phyloP scores from a whole-genome alignment of 2,329 filamentous ascomycete genomes.

The Colletotrichum falcatum region DNA sequence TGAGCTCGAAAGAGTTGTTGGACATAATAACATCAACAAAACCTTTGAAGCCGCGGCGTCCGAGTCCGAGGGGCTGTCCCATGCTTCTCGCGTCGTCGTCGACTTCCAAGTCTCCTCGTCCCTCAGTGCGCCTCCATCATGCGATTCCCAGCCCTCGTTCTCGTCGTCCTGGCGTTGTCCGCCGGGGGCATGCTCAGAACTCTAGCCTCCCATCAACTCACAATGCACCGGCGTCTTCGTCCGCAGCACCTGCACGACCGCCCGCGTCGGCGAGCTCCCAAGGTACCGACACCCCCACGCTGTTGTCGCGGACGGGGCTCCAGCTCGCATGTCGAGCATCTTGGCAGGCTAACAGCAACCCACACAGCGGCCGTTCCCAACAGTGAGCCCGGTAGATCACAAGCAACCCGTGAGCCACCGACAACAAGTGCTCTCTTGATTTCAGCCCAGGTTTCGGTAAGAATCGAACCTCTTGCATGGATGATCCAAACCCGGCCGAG shows the following conservation, averaged over 20 bases:
- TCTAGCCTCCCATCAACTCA: neutral
- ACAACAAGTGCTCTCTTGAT: neutral
- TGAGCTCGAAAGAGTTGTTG: neutral
- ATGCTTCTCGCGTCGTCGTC: neutral
- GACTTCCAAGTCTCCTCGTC: neutral
- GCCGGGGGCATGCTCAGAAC: slow-evolving; percentile 13
- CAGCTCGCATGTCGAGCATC: too few species aligned
- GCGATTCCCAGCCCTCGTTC: neutral
- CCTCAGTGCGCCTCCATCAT: neutral
- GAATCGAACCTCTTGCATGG: neutral
- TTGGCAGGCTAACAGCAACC: neutral
- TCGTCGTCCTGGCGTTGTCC: neutral
- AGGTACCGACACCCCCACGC: neutral
- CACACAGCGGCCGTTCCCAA: neutral
- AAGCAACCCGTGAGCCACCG: neutral
- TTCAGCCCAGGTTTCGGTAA: slow-evolving; percentile 3
- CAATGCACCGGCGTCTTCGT: neutral
- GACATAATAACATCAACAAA: neutral
- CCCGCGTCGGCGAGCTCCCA: neutral
- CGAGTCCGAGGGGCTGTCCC: neutral
- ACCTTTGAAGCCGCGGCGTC: neutral
- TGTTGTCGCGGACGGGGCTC: neutral
- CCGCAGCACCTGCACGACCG: neutral
- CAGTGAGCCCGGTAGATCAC: neutral
- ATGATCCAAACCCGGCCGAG: neutral